Evolutionary conservation across 352 stramenopile genomes (phyloP).

Genomic region (Phytophthora crassamura): DNA sequence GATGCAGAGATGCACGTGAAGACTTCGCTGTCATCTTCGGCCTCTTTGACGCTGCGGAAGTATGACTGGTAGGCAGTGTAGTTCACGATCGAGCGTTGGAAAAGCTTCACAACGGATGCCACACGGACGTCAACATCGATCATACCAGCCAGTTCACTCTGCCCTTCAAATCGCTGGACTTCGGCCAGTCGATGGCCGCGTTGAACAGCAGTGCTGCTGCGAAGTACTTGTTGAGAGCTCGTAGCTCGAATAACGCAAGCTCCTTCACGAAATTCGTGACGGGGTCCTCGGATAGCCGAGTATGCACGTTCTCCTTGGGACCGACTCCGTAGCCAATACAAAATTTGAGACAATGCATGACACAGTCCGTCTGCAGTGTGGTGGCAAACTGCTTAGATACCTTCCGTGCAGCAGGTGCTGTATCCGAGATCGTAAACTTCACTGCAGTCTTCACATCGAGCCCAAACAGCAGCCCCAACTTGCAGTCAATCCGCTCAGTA

Average conservation of each 20-base stretch:
- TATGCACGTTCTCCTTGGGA: neutral
- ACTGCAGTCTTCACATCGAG: neutral
- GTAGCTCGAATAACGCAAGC: neutral
- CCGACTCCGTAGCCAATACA: neutral
- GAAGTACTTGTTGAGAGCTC: neutral
- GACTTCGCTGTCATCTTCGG: neutral
- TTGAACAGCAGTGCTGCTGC: neutral
- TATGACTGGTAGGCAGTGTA: neutral
- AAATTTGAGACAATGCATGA: neutral
- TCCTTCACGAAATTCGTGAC: neutral
- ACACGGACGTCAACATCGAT: neutral
- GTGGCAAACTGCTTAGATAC: neutral
- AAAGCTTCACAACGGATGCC: neutral
- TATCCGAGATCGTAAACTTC: slow-evolving; percentile 2
- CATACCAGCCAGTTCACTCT: neutral
- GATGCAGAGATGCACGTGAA: neutral
- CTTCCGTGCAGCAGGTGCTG: neutral
- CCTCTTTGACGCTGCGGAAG: neutral
- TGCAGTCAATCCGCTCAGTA: neutral
- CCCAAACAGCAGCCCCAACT: neutral
- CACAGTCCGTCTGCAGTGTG: neutral
- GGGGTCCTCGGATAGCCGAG: neutral
- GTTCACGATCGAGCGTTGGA: neutral
- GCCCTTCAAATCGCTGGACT: neutral
- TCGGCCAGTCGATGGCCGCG: neutral